Evolutionary conservation across 2,329 filamentous ascomycete genomes (phyloP), one percentile per base, ranked within the genome.

Genomic region (Xylaria sp.): DNA sequence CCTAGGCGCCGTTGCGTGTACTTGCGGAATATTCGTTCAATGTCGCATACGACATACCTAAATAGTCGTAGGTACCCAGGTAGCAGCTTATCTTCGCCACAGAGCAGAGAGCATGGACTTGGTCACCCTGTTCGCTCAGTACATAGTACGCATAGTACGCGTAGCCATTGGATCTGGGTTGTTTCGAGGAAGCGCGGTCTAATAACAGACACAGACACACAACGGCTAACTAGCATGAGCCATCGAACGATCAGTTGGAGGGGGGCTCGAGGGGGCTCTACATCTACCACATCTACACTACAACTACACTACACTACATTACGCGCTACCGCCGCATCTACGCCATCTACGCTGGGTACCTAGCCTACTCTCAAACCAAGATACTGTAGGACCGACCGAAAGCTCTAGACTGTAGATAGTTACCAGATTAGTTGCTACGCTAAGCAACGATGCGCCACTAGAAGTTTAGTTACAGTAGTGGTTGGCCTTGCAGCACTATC

Each of bases 381-480:
- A 64, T 55, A 36, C 52, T 57, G 36, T 48, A 36, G 30, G 63
- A 43, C 55, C 53, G 25, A 66, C 25, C 36, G 65, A 67, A 56
- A 64, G 61, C 60, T 63, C 60, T 63, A 65, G 66, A 65, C 53
- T 56, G 60, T n/a, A 64, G 25, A 48, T 25, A 53, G 36, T 32
- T 46, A 56, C 63, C 25, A 43, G 50, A 57, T 66, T 50, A 55
- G 45, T 34, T 53, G 30, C 23, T 25, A 32, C 39, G 52, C 48
- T 20, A 56, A 46, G 56, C 32, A 20, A 46, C 18, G 50, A 62
- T 60, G 55, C 43, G 41, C 36, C 66, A 43, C 66, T 68, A 60
- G 58, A 62, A 45, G 7, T n/a, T n/a, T 67, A 63, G 65, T 39
- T 41, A 63, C 23, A 48, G 41, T 41, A 63, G 43, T 43, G 52